These are phyloP conservation scores for Gleditsia sinensis DNA, from an alignment of 306 rosid species.

Conservation along the genomic window DNA sequence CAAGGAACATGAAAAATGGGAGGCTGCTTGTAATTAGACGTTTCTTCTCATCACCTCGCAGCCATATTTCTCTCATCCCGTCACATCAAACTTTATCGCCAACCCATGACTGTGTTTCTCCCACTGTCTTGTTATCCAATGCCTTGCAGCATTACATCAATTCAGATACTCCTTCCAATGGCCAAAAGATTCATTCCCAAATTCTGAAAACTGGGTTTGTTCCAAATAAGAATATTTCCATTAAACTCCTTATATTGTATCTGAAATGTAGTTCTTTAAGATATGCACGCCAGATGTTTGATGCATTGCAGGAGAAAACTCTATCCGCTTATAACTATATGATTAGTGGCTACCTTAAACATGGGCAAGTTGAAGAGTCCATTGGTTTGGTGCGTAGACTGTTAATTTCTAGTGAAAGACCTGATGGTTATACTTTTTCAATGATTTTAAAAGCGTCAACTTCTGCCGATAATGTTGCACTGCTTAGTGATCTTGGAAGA, in stretches of 20 bases:
- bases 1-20: slow-evolving; percentile 41
- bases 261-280: slow-evolving; percentile 59
- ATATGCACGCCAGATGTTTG: slow-evolving; percentile 81
- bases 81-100: slow-evolving; percentile 25
- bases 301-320: slow-evolving; percentile 55
- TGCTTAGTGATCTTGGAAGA: slow-evolving; percentile 57
- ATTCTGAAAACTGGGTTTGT: slow-evolving; percentile 79
- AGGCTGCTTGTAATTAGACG: slow-evolving; percentile 19
- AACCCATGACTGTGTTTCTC: slow-evolving; percentile 36
- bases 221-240: slow-evolving; percentile 69
- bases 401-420: slow-evolving; percentile 59
- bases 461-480: slow-evolving; percentile 27
- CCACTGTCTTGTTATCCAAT: slow-evolving; percentile 43
- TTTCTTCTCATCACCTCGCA: slow-evolving; percentile 27
- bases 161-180: slow-evolving; percentile 70
- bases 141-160: slow-evolving; percentile 69
- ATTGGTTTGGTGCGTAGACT: slow-evolving; percentile 55
- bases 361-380: slow-evolving; percentile 56
- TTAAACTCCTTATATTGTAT: slow-evolving; percentile 70
- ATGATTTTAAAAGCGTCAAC: slow-evolving; percentile 83
- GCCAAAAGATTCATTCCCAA: slow-evolving; percentile 73
- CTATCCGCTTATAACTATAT: slow-evolving; percentile 82
- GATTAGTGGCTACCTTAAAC: slow-evolving; percentile 69
- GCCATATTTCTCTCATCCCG: neutral
- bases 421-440: slow-evolving; percentile 78